Evolutionary conservation across 495 filamentous ascomycete genomes (phyloP), one percentile per base, ranked within the genome.

Genomic region (Rostrohypoxylon terebratum): DNA sequence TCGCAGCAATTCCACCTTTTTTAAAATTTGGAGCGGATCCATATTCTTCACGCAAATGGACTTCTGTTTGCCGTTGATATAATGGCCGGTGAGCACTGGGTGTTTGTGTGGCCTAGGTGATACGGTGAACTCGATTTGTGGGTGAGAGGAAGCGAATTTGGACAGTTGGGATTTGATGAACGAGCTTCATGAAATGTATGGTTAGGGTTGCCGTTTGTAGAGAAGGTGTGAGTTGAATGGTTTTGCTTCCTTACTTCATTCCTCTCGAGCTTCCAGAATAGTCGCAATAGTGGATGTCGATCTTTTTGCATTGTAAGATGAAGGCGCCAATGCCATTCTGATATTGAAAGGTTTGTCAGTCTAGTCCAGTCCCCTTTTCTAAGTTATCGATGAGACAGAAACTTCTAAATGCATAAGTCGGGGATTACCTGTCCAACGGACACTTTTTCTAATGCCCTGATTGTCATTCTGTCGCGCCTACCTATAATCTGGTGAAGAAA

Each of bases 301-400:
- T 86, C 69, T 91, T 91, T 82, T 92, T 97, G 88, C 96, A 99
- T 88, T 97, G 94, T 66, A 97, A 87, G 81, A 99, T 93, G 84
- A 98, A 99, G 73, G 95, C 93, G 65, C 94, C 96, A 72, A 97
- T 88, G 85, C 96, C 96, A 82, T 99, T 99, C 93, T 97, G 72
- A 20, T 72, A 45, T 18, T 71, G 38, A 42, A 14, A 5, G 64
- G 16, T 20, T 51, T 47, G 47, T 50, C 20, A 50, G 47, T 53
- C 13, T 13, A 2, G n/a, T n/a, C n/a, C n/a, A n/a, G n/a, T n/a
- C n/a, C n/a, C n/a, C 18, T 21, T n/a, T 18, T 28, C 11, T 3
- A 28, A 4, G 1, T 18, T 6, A 13, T 6, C 20, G 34, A 16
- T 40, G 54, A 38, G n/a, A 16, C 10, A 14, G n/a, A 16, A 16